Base-by-base conservation (phyloP, 2,329 filamentous ascomycete species). In the Incumbomyces delicatus region DNA sequence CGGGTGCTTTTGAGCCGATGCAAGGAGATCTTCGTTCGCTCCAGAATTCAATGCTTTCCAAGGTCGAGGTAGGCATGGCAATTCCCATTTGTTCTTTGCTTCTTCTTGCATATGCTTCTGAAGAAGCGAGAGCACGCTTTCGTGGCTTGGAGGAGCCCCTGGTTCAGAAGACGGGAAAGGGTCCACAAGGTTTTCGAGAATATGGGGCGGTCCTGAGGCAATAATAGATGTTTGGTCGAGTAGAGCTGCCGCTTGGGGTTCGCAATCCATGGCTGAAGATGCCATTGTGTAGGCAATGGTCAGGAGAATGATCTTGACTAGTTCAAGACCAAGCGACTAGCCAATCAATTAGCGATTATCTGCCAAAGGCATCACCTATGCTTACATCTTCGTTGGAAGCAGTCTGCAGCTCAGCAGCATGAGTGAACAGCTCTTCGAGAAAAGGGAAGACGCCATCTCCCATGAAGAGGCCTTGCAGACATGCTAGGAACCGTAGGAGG, bases 181-280 rank as follows among this genome's bases (percentile, higher is more conserved):
- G 56, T 95, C 87, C 42, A 96, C 87, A 46, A 95, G 70, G 22
- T 81, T 74, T 62, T 95, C 89, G 31, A 96, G 74, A 2, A 85
- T 77, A 62, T 95, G 87, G 10, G 86, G 85, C 10, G 42, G 40
- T 12, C 40, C 40, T 16, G 40, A 42, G 10, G 90, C 88, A 57
- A 96, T 94, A 54, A 96, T 87, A 47, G 92, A 89, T 1, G 92
- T 96, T 72, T 94, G 95, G 54, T 94, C 86, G 62, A 98, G 80
- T 44, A 96, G 72, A 39, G 85, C 81, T 1, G 76, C 74, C 2
- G 87, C 88, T 60, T 85, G 85, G 54, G 84, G 75, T 57, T 83
- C 79, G 60, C 84, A 81, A 41, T 80, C 78, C 6, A 45, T 54
- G 2, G 85, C 83, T 0, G 82, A 78, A 2, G 85, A 80, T 8